These are phyloP conservation scores for Cymbopogon flexuosus DNA, from an alignment of 202 grass and related monocot species.

Conservation along the genomic window DNA sequence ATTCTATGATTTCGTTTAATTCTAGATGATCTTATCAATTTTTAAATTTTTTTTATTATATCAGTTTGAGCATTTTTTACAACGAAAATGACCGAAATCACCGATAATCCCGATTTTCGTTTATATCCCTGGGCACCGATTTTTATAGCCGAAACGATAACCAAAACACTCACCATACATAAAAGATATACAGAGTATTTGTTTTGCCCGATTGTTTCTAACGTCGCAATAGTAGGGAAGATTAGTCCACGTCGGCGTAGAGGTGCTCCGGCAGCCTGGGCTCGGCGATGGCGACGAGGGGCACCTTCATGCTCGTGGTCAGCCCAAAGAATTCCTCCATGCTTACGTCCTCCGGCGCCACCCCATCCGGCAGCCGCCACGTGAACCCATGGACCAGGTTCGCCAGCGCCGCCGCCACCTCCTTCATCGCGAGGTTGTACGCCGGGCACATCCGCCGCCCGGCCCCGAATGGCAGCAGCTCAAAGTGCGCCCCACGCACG, in stretches of 20 bases:
- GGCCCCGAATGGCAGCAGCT: not conserved
- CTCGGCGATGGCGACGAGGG: not conserved
- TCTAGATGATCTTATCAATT: no score
- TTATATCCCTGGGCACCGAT: no score
- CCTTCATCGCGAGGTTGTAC: not conserved
- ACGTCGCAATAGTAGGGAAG: no score
- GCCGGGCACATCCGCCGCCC: not conserved
- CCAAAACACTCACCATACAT: no score
- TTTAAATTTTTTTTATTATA: no score
- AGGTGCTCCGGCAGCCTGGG: not conserved
- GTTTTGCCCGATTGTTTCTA: no score
- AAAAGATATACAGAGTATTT: no score
- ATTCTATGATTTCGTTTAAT: no score
- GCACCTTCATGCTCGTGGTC: not conserved
- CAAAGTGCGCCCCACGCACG: not conserved
- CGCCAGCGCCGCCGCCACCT: not conserved
- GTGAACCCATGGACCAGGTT: not conserved
- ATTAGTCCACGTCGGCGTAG: not conserved
- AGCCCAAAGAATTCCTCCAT: not conserved
- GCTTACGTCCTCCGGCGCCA: not conserved
- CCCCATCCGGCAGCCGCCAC: not conserved
- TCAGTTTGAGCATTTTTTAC: no score
- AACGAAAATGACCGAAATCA: no score
- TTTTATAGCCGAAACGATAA: no score
- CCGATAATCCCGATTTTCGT: no score